Percentiles rank a stretch among this genome's conserved stretches.
Conservation (phyloP, 495 filamentous ascomycete species). For the Podospora bellae-mahoneyi region DNA sequence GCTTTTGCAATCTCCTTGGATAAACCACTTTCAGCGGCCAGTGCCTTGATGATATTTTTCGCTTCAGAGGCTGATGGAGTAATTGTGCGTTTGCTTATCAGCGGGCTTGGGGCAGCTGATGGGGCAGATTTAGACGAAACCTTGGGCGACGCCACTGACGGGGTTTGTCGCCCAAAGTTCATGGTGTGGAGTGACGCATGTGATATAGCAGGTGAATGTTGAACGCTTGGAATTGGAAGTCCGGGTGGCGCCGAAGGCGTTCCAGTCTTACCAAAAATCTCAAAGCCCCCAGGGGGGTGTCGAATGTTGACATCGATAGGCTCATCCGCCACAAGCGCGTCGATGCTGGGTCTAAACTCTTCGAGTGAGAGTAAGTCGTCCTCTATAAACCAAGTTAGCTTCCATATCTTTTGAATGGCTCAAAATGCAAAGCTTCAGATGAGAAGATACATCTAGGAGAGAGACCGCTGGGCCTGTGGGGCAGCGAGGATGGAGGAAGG, state of each 20-base stretch:
- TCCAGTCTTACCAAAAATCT: constrained; percentile 47
- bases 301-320: constrained; percentile 31
- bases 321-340: constrained; percentile 55
- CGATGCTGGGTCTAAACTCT: constrained; percentile 52
- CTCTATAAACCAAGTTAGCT: constrained; percentile 36
- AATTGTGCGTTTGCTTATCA: constrained; percentile 27
- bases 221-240: constrained; percentile 55
- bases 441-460: constrained; percentile 1
- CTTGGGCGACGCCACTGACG: constrained; percentile 28
- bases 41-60: constrained; percentile 46
- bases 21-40: constrained; percentile 44
- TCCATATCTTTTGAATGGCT: constrained; percentile 35
- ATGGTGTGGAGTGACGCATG: constrained; percentile 23
- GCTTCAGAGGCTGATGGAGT: constrained; percentile 33
- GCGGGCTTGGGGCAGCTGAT: constrained; percentile 18
- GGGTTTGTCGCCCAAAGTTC: constrained; percentile 18
- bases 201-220: constrained; percentile 42
- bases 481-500: constrained; percentile 8
- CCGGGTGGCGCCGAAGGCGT: constrained; percentile 66
- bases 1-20: constrained; percentile 47
- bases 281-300: constrained; percentile 38
- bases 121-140: constrained; percentile 18
- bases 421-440: constrained; percentile 9
- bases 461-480: constrained; percentile 24
- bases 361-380: constrained; percentile 50